Conservation (phyloP, 805 yeast species). For the Danielozyma ontarioensis region DNA sequence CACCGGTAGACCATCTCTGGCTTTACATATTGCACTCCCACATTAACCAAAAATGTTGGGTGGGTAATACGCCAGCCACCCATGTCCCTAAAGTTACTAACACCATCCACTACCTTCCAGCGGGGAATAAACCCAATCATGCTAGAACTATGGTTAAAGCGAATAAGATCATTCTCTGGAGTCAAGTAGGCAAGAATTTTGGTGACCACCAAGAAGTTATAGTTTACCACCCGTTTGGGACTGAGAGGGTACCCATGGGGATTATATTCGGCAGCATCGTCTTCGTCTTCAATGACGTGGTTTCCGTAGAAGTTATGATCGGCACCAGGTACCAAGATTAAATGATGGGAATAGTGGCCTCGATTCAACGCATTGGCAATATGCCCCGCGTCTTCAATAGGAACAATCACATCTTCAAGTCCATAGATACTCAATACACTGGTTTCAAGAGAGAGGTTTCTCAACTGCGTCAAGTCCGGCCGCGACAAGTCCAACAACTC, state of each 20-base stretch:
- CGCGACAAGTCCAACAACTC: slow-evolving; percentile 50
- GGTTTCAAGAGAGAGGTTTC: slow-evolving; percentile 38
- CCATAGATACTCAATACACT: slow-evolving; percentile 71
- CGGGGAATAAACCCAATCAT: slow-evolving; percentile 41
- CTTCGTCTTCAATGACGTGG: slow-evolving; percentile 28
- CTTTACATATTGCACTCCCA: slow-evolving; percentile 33
- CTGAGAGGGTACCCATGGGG: slow-evolving; percentile 41
- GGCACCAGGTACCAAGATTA: slow-evolving; percentile 59
- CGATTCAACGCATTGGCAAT: slow-evolving; percentile 55
- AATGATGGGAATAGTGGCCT: slow-evolving; percentile 44
- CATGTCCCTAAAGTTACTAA: slow-evolving; percentile 69
- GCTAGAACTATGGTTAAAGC: slow-evolving; percentile 42
- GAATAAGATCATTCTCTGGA: slow-evolving; percentile 43
- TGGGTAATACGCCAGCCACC: slow-evolving; percentile 62
- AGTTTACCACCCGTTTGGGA: slow-evolving; percentile 47
- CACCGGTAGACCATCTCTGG: slow-evolving; percentile 56
- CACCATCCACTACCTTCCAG: slow-evolving; percentile 63
- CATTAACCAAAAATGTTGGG: slow-evolving; percentile 19
- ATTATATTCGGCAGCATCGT: slow-evolving; percentile 27
- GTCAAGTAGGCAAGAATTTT: slow-evolving; percentile 44
- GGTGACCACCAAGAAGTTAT: slow-evolving; percentile 49
- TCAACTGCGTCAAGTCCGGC: slow-evolving; percentile 41
- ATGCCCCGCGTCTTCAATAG: slow-evolving; percentile 53
- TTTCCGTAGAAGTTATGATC: slow-evolving; percentile 77
- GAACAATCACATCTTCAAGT: slow-evolving; percentile 58